phyloP scores from a whole-genome alignment of 257 asterid species.

The Eucommia ulmoides region DNA sequence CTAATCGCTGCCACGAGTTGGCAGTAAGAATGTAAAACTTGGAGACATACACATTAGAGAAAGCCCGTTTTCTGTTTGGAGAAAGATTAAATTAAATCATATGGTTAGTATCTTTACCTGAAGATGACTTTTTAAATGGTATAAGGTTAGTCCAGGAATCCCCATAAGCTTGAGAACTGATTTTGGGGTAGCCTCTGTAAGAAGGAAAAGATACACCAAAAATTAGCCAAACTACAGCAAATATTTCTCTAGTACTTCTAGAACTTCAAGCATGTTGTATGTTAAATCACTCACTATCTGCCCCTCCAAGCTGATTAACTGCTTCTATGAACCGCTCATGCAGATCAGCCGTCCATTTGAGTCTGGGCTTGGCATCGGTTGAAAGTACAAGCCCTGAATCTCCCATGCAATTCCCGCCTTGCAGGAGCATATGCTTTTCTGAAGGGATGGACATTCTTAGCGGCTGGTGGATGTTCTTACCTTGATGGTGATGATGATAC shows the following conservation, averaged over 20 bases:
- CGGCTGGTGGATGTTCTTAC: conserved; percentile 40
- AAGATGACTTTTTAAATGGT: conserved; percentile 93
- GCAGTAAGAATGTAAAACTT: too few relatives aligned
- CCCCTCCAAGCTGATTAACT: conserved; percentile 95
- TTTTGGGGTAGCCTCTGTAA: conserved; percentile 95
- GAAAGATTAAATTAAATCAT: conserved; percentile 7
- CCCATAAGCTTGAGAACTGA: conserved; percentile 96
- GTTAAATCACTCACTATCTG: conserved; percentile 91
- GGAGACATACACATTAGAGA: too few relatives aligned
- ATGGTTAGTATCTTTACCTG: conserved; percentile 45
- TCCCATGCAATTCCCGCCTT: conserved; percentile 46
- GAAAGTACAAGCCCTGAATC: conserved; percentile 90
- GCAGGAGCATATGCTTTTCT: conserved; percentile 67
- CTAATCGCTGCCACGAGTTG: too few relatives aligned
- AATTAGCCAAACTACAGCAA: conserved; percentile 16
- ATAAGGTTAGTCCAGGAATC: conserved; percentile 79
- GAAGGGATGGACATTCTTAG: conserved; percentile 47
- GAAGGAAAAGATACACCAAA: conserved; percentile 14
- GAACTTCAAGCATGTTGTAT: conserved; percentile 4
- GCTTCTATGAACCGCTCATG: conserved; percentile 88
- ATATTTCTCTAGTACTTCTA: conserved; percentile 9
- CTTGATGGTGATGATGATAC: conserved; percentile 69
- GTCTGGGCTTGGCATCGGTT: conserved; percentile 94
- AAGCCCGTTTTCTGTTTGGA: conserved; percentile 5
- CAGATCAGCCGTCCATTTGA: conserved; percentile 92